phyloP scores from a whole-genome alignment of 2,329 filamentous ascomycete genomes.

The Trichoderma sp. region DNA sequence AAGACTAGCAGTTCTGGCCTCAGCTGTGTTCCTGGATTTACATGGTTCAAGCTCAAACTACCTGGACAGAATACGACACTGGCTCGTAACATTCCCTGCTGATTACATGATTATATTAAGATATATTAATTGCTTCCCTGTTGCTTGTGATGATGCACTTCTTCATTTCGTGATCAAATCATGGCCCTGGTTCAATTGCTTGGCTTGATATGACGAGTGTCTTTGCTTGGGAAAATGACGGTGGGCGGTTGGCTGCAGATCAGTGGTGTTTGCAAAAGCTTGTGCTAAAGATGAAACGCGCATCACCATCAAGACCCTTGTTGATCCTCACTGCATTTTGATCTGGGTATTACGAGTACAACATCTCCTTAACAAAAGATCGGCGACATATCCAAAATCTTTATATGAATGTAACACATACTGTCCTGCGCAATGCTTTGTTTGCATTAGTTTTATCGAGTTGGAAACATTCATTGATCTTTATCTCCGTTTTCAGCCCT shows the following conservation, averaged over 20 bases:
- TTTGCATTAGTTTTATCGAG: not conserved
- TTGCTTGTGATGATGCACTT: not conserved
- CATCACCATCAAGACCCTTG: not conserved
- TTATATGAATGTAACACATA: not conserved
- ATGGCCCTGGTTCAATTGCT: not conserved
- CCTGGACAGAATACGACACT: not conserved
- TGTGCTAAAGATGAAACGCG: not conserved
- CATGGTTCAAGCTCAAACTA: not conserved
- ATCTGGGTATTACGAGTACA: not conserved
- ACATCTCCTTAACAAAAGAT: not conserved
- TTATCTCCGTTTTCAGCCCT: not conserved
- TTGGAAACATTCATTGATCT: not conserved
- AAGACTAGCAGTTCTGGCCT: not conserved
- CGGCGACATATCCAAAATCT: not conserved
- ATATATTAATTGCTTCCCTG: not conserved
- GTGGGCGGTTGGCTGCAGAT: slow-evolving; percentile 4
- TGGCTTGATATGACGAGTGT: not conserved
- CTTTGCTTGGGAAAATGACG: not conserved
- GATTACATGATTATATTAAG: not conserved
- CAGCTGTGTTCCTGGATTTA: not conserved
- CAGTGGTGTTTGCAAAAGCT: not conserved
- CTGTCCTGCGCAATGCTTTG: not conserved
- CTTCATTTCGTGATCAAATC: not conserved
- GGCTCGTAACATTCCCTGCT: not conserved
- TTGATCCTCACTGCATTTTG: not conserved